phyloP scores from a whole-genome alignment of 2,329 filamentous ascomycete species.

The Penicillium sp. region DNA sequence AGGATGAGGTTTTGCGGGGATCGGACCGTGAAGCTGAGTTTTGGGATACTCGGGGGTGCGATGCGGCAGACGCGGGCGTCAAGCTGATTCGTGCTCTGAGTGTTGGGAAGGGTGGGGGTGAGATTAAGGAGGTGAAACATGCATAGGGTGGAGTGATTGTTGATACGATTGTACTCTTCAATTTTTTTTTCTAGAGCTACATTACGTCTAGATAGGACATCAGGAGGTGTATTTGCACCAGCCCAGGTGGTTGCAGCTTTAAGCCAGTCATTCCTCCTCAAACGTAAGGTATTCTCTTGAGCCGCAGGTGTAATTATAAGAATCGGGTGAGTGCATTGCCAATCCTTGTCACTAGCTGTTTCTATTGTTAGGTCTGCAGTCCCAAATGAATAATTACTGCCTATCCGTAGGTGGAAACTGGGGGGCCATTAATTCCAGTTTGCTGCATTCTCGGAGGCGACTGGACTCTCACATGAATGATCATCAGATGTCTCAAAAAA shows the following conservation, averaged over 20 bases:
- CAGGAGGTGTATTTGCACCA: background rate
- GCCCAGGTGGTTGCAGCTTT: no score
- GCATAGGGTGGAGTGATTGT: conserved; percentile 6
- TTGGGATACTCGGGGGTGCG: conserved; percentile 55
- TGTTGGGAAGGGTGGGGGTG: conserved; percentile 23
- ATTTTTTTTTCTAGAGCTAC: background rate
- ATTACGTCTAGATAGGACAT: background rate
- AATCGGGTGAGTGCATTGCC: no score
- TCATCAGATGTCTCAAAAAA: no score
- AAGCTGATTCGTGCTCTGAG: conserved; percentile 52
- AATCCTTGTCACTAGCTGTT: background rate
- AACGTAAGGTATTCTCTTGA: background rate
- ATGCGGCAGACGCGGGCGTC: conserved; percentile 54
- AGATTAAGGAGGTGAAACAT: conserved; percentile 14
- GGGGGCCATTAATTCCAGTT: background rate
- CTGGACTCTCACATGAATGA: background rate
- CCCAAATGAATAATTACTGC: background rate
- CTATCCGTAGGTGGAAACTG: background rate
- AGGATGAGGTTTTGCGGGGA: conserved; percentile 28
- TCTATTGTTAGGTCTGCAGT: background rate
- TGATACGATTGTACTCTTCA: background rate
- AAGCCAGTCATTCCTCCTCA: background rate
- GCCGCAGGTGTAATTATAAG: no score
- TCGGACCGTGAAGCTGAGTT: conserved; percentile 53
- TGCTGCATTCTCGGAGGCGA: background rate